Evolutionary conservation across 768 basidiomycete species (phyloP), one percentile per base, ranked within the genome.

Genomic region (Tulasnella sp.): DNA sequence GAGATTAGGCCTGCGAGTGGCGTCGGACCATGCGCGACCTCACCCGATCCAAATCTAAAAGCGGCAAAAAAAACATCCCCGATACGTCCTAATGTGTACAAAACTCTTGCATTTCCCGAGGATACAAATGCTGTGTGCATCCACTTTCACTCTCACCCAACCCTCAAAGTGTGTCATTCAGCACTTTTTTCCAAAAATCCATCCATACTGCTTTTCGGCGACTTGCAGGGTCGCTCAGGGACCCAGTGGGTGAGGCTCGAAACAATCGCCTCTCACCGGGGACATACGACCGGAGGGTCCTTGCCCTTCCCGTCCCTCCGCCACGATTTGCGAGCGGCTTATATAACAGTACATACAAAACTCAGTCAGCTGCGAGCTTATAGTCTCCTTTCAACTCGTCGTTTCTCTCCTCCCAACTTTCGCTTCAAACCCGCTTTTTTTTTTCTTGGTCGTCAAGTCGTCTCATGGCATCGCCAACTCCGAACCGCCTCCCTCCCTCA

Each of bases 141-240:
- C 31, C 58, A 64, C 58, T 25, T 25, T 64, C 58, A 22, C 58
- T 64, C 58, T 64, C 58, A 64, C 58, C 58, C 58, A 25, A 25
- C 58, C 31, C 29, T 64, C 58, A 64, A 64, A 64, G 25, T 64
- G 58, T 64, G 58, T 34, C 58, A 64, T 34, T 64, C 31, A 29
- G 58, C 22, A 64, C 29, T 64, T 64, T 64, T 64, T 22, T 34
- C 58, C 22, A 64, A 64, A 64, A 64, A 34, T 64, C 58, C 58
- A 64, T 64, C 58, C 58, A 64, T 34, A 9, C 58, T 64, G 31
- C 29, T 64, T 64, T 25, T 64, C 58, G 58, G 58, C 58, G 58
- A 64, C 58, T 64, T 64, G 58, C 58, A 64, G 58, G 58, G 58
- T 64, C 58, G 58, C 58, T 64, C 58, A 64, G 58, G 58, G 58